These are phyloP conservation scores for Metarhizium sp. DNA, from an alignment of 2,329 filamentous ascomycete genomes.

Conservation along the genomic window DNA sequence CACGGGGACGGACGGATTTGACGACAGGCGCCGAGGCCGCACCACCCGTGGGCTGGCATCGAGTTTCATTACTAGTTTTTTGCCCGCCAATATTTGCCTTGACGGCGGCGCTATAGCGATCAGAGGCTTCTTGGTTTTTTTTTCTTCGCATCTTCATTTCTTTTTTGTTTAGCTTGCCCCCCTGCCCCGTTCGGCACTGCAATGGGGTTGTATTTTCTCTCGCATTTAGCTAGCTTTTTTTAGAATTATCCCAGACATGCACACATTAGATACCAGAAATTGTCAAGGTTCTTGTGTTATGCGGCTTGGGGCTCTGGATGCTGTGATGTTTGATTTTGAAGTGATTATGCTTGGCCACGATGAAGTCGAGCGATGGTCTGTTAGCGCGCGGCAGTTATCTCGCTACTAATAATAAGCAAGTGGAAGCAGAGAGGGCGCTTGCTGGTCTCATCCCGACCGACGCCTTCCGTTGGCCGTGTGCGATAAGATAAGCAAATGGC, in stretches of 20 bases:
- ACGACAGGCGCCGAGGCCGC: neutral
- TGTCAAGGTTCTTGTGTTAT: neutral
- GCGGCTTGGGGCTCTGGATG: neutral
- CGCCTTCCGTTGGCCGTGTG: neutral
- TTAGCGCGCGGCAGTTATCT: neutral
- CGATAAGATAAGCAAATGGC: slow-evolving; percentile 17
- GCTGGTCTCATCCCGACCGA: neutral
- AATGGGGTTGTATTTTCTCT: neutral
- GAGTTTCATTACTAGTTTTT: neutral
- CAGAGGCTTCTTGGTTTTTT: no score
- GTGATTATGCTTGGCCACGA: neutral
- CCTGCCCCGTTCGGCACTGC: neutral
- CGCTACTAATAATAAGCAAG: neutral
- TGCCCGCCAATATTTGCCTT: neutral
- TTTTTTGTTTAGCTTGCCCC: no score
- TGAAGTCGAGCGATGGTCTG: neutral
- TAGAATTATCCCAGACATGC: neutral
- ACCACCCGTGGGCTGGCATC: neutral
- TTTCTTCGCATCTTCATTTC: no score
- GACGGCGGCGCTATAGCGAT: neutral
- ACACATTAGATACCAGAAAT: neutral
- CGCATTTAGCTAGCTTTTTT: neutral
- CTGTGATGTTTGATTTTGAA: neutral
- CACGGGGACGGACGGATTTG: neutral
- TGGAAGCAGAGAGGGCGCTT: neutral